These are phyloP conservation scores for Metschnikowia sp. DNA, from an alignment of 805 yeast species.

Conservation along the genomic window DNA sequence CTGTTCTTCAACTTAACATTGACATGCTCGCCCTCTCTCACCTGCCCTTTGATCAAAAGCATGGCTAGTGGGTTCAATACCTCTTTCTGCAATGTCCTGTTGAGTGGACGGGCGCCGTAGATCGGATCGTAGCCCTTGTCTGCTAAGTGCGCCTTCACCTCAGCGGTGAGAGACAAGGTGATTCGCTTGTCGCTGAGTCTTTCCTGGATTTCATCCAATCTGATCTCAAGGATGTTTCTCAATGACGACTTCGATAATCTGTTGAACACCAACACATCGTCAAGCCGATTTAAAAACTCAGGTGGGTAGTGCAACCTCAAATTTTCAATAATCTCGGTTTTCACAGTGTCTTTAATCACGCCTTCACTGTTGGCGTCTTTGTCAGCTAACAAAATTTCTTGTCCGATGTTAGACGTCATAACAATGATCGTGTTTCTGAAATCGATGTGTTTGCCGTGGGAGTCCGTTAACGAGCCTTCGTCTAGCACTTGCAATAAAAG, in stretches of 20 bases:
- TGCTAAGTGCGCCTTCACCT: conserved; percentile 75
- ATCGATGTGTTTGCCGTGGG: conserved; percentile 92
- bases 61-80: conserved; percentile 88
- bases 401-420: conserved; percentile 96
- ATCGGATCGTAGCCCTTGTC: conserved; percentile 85
- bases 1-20: conserved; percentile 24
- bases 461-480: conserved; percentile 92
- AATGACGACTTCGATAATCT: conserved; percentile 76
- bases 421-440: conserved; percentile 93
- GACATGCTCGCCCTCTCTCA: conserved; percentile 39
- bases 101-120: conserved; percentile 96
- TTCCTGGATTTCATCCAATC: conserved; percentile 77
- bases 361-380: conserved; percentile 57
- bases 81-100: conserved; percentile 79
- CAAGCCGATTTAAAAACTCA: conserved; percentile 91
- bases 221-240: conserved; percentile 76
- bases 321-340: conserved; percentile 57
- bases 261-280: conserved; percentile 91
- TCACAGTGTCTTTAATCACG: conserved; percentile 50
- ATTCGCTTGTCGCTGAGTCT: conserved; percentile 80
- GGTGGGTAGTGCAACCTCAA: conserved; percentile 83
- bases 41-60: conserved; percentile 73
- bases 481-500: conserved; percentile 87
- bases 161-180: conserved; percentile 47
- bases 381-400: conserved; percentile 76